These are phyloP conservation scores for Dothidotthia symphoricarpi DNA, from an alignment of 2,329 filamentous ascomycete species.

Conservation along the genomic window DNA sequence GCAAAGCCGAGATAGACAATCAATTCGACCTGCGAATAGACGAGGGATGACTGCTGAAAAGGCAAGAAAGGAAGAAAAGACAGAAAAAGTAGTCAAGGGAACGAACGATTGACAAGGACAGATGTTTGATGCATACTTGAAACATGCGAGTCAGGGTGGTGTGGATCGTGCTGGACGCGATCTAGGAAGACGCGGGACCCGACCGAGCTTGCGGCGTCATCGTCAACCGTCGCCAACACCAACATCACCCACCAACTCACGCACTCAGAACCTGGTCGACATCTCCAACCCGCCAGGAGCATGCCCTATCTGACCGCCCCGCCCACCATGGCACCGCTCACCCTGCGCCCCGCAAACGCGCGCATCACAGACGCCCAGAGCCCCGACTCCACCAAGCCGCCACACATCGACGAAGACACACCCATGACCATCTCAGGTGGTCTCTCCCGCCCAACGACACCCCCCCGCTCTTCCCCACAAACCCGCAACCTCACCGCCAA, in stretches of 20 bases:
- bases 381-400: constrained; percentile 4
- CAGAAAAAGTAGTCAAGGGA: constrained; percentile 6
- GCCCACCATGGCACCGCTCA: constrained; percentile 25
- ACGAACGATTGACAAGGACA: constrained; percentile 11
- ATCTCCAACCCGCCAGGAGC: too few relatives aligned
- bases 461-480: not conserved
- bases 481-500: constrained; percentile 55
- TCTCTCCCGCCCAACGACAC: constrained; percentile 7
- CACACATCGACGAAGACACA: constrained; percentile 10
- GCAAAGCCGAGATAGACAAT: constrained; percentile 16
- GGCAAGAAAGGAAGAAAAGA: constrained; percentile 5
- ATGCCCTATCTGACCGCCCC: constrained; percentile 29
- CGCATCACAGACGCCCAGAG: constrained; percentile 2
- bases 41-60: constrained; percentile 7
- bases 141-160: constrained; percentile 32
- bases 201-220: constrained; percentile 28
- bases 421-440: constrained; percentile 16
- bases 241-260: too few relatives aligned
- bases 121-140: constrained; percentile 34
- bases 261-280: too few relatives aligned
- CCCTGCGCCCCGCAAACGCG: constrained; percentile 21
- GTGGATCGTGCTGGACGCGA: constrained; percentile 19
- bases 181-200: constrained; percentile 13
- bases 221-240: constrained; percentile 7
- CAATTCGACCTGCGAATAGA: constrained; percentile 22